Percentiles rank a stretch among this genome's conserved stretches.
Conservation (phyloP, 768 basidiomycete species). For the Suillus variegatus region DNA sequence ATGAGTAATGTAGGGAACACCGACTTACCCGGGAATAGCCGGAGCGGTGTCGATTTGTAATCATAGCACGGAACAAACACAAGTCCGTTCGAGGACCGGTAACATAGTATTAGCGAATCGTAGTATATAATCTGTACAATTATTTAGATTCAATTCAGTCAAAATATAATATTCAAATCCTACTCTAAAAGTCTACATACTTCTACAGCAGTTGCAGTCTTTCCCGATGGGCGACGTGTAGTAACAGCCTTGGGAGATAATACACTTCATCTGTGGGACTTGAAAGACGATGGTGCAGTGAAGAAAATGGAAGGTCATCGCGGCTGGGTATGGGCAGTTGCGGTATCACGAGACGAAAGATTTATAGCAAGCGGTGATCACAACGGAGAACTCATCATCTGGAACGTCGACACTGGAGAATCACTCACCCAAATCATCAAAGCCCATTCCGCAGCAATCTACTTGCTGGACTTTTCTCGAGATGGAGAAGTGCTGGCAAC, state of each 20-base stretch:
- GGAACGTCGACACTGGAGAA: background rate
- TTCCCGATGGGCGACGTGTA: background rate
- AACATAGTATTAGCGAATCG: no score
- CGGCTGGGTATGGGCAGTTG: background rate
- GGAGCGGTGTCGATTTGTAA: no score
- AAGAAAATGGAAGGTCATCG: background rate
- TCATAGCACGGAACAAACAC: no score
- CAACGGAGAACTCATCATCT: background rate
- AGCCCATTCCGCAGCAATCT: background rate
- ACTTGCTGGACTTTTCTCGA: background rate
- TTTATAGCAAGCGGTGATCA: background rate
- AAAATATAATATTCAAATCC: no score
- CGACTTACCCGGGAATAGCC: no score
- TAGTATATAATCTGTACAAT: no score
- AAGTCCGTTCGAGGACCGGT: no score
- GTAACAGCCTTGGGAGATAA: background rate
- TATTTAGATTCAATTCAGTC: no score
- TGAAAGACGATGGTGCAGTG: background rate
- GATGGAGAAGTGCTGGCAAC: background rate
- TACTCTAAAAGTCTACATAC: no score
- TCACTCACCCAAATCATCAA: background rate
- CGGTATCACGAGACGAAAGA: background rate
- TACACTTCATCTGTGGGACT: conserved; percentile 3
- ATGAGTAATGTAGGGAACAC: no score
- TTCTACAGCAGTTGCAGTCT: no score